Evolutionary conservation across 805 yeast genomes (phyloP), one percentile per base, ranked within the genome.

Genomic region (Candida sithepensis): DNA sequence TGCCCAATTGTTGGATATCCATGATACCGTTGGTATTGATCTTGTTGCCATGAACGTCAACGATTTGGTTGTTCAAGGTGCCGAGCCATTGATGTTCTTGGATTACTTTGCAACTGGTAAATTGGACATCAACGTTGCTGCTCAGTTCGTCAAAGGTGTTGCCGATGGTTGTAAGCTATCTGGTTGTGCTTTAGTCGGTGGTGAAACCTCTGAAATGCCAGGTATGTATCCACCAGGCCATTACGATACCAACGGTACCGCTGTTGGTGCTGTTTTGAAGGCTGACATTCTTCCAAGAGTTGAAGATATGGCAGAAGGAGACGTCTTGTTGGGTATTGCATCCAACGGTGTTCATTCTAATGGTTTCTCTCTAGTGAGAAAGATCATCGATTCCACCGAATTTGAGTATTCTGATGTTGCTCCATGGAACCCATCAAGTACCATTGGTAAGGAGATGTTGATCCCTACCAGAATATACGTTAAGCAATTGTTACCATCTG

Each of bases 171-270:
- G 99, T 74, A 83, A 84, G 55, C 80, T 82, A 55, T 87, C 98
- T 30, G 97, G 96, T 10, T 92, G 99, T 77, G 99, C 99, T 5
- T 76, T 94, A 49, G 97, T 94, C 45, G 99, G 99, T 47, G 99
- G 99, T 56, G 99, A 94, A 71, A 94, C 99, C 34, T 86, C 96
- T 46, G 99, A 94, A 75, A 94, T 94, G 99, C 99, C 99, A 23
- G 99, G 99, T 55, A 88, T 94, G 87, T 94, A 94, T 63, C 87
- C 84, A 50, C 89, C 83, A 47, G 96, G 95, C 30, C 98, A 94
- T 70, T 94, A 94, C 65, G 99, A 94, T 69, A 91, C 97, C 51
- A 94, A 92, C 63, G 99, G 99, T 69, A 95, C 99, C 33, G 95
- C 97, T 45, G 91, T 94, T 39, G 99, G 99, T 61, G 99, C 99